Evolutionary conservation across 2,329 filamentous ascomycete species (phyloP).

Genomic region (Exophiala oligosperma): DNA sequence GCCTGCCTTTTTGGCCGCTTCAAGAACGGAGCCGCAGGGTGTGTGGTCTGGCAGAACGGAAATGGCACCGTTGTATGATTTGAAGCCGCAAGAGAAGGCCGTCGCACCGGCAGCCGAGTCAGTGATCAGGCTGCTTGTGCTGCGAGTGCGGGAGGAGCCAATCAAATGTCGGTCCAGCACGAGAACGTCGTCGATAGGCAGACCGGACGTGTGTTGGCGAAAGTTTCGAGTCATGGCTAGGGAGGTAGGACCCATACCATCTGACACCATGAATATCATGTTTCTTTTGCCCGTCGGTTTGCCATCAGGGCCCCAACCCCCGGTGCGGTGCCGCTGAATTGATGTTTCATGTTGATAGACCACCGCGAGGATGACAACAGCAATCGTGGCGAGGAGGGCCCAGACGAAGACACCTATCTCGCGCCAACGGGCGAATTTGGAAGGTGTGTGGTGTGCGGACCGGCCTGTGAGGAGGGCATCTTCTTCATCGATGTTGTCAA

Average conservation of each 20-base stretch:
- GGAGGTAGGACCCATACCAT: conserved; percentile 96
- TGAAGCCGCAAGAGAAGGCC: conserved; percentile 86
- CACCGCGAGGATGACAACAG: conserved; percentile 78
- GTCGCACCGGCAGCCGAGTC: conserved; percentile 97
- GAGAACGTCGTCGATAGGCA: conserved; percentile 75
- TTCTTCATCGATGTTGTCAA: conserved; percentile 58
- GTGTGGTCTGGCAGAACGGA: conserved; percentile 80
- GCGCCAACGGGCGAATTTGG: conserved; percentile 61
- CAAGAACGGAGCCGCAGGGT: conserved; percentile 88
- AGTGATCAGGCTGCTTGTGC: conserved; percentile 80
- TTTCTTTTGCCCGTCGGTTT: conserved; percentile 73
- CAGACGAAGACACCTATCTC: conserved; percentile 78
- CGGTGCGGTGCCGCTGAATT: conserved; percentile 30
- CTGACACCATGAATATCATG: conserved; percentile 97
- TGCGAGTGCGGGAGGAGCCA: conserved; percentile 84
- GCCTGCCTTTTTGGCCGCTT: conserved; percentile 88
- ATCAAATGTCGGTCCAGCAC: conserved; percentile 85
- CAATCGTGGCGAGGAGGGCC: conserved; percentile 77
- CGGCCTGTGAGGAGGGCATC: conserved; percentile 63
- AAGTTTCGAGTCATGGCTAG: conserved; percentile 84
- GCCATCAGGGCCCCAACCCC: conserved; percentile 39
- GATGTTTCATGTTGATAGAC: conserved; percentile 68
- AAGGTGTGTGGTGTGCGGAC: conserved; percentile 32
- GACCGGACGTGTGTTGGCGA: conserved; percentile 71
- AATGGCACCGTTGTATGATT: conserved; percentile 97